Conservation (phyloP, 2,329 filamentous ascomycete genomes). For the Pseudocercospora pini-densiflorae region DNA sequence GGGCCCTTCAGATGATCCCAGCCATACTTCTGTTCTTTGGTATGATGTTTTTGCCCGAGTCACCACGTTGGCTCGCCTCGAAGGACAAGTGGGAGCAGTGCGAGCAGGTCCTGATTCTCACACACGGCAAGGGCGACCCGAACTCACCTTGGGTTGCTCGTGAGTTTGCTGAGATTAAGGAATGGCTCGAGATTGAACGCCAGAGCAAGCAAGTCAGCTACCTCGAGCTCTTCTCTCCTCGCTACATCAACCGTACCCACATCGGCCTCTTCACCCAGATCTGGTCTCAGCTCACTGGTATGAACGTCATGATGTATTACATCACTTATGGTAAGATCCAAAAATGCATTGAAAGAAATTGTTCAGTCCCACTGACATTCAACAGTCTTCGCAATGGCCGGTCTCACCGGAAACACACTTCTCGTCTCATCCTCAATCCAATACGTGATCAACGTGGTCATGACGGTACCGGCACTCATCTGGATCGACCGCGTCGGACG, state of each 20-base stretch:
- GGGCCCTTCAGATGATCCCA: slow-evolving; percentile 54
- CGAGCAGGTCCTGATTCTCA: slow-evolving; percentile 63
- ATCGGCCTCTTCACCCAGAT: slow-evolving; percentile 76
- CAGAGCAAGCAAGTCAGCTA: slow-evolving; percentile 71
- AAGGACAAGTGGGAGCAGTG: slow-evolving; percentile 68
- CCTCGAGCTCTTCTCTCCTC: slow-evolving; percentile 71
- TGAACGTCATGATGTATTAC: slow-evolving; percentile 69
- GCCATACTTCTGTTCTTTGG: slow-evolving; percentile 50
- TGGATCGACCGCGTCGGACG: slow-evolving; percentile 74
- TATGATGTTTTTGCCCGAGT: slow-evolving; percentile 68
- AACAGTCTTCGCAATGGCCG: slow-evolving; percentile 71
- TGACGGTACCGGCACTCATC: slow-evolving; percentile 73
- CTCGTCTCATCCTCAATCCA: slow-evolving; percentile 72
- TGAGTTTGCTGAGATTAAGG: slow-evolving; percentile 70
- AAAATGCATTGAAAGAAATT: no score
- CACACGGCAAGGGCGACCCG: slow-evolving; percentile 59
- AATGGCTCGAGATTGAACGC: slow-evolving; percentile 72
- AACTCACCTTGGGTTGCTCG: slow-evolving; percentile 61
- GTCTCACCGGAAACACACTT: slow-evolving; percentile 58
- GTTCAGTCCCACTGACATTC: no score
- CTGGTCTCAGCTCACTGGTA: slow-evolving; percentile 76
- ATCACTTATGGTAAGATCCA: background rate
- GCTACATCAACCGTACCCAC: slow-evolving; percentile 74
- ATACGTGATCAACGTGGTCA: slow-evolving; percentile 75
- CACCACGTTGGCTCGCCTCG: slow-evolving; percentile 67